phyloP scores from a whole-genome alignment of 345 rosid species.

The Populus ilicifolia region DNA sequence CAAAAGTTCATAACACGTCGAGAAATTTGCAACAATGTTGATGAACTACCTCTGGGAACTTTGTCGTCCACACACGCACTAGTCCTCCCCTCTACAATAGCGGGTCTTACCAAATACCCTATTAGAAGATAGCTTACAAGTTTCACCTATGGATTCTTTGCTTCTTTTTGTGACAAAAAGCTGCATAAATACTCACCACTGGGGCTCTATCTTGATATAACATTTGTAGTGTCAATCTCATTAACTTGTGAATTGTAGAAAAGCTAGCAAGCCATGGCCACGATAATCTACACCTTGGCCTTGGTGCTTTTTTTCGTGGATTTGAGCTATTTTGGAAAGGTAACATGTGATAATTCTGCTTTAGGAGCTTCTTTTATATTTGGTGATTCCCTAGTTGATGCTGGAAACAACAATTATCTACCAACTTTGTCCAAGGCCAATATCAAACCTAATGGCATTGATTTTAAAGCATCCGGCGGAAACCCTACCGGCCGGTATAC shows the following conservation, averaged over 20 bases:
- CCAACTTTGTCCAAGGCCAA: constrained; percentile 78
- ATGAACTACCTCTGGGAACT: constrained; percentile 35
- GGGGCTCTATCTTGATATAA: background rate
- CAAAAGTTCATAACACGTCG: constrained; percentile 14
- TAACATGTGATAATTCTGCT: constrained; percentile 13
- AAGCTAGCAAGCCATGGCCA: constrained; percentile 18
- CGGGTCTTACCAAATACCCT: constrained; percentile 43
- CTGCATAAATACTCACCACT: constrained; percentile 1
- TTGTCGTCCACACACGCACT: background rate
- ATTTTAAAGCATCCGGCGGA: constrained; percentile 67
- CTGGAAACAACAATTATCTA: constrained; percentile 80
- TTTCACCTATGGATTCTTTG: constrained; percentile 18
- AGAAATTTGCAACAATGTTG: constrained; percentile 27
- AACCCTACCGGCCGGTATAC: constrained; percentile 86
- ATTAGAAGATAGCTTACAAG: constrained; percentile 27
- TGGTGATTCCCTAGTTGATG: constrained; percentile 87
- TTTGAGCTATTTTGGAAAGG: constrained; percentile 8
- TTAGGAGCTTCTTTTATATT: constrained; percentile 69
- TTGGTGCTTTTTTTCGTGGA: constrained; percentile 11
- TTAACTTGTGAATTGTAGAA: background rate
- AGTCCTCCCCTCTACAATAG: background rate
- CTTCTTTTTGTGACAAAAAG: background rate
- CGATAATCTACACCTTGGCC: constrained; percentile 4
- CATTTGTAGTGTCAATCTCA: background rate
- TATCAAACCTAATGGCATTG: constrained; percentile 79